Conservation (phyloP, 768 basidiomycete species). For the Tremella mesenterica region DNA sequence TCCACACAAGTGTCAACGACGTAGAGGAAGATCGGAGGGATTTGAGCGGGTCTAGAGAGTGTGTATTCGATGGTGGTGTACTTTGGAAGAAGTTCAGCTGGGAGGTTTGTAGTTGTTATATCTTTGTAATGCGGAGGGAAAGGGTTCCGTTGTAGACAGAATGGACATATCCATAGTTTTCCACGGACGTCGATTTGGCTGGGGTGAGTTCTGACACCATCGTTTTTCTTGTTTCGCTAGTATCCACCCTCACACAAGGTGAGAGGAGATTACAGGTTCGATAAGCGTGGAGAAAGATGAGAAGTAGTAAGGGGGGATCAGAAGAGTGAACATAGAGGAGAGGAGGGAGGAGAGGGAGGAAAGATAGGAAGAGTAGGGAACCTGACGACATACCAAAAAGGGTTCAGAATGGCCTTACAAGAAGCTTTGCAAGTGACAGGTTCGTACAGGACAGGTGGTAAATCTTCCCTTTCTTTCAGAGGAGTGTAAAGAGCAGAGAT, state of each 20-base stretch:
- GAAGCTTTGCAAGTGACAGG: slow-evolving; percentile 97
- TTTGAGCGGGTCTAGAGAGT: slow-evolving; percentile 77
- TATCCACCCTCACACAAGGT: no score
- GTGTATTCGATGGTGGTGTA: slow-evolving; percentile 99
- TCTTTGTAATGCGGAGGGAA: slow-evolving; percentile 99
- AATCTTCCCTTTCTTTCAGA: slow-evolving; percentile 82
- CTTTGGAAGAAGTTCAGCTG: slow-evolving; percentile 89
- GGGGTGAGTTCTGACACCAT: slow-evolving; percentile 1
- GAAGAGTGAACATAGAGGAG: no score
- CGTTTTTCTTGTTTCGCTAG: not conserved
- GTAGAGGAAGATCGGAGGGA: slow-evolving; percentile 93
- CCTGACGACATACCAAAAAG: slow-evolving; percentile 80
- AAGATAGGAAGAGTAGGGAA: not conserved
- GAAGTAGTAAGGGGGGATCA: slow-evolving; percentile 5
- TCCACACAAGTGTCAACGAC: slow-evolving; percentile 91
- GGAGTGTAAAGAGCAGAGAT: slow-evolving; percentile 97
- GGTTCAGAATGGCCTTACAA: slow-evolving; percentile 94
- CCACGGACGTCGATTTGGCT: slow-evolving; percentile 98
- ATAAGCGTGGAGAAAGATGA: no score
- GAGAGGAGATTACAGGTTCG: no score
- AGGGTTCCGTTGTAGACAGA: slow-evolving; percentile 90
- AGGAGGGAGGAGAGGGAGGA: not conserved
- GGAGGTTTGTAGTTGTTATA: slow-evolving; percentile 91
- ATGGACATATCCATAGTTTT: slow-evolving; percentile 99
- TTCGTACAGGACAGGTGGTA: slow-evolving; percentile 93